phyloP scores from a whole-genome alignment of 1,284 basidiomycete species.

The Pterulicium gracile region DNA sequence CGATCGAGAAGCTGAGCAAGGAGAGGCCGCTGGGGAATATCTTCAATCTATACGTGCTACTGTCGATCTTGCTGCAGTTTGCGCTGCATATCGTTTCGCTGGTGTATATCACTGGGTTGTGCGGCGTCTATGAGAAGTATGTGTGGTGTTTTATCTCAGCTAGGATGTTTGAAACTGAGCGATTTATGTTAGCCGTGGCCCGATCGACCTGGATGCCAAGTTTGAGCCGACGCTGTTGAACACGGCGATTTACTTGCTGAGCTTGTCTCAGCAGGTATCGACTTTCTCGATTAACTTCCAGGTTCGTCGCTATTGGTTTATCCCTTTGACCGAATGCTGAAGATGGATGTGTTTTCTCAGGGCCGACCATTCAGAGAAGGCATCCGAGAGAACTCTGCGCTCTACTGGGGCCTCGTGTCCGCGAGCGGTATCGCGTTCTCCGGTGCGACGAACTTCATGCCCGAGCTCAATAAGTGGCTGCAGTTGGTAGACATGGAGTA shows the following conservation, averaged over 20 bases:
- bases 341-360: constrained; percentile 20
- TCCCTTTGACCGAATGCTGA: constrained; percentile 1
- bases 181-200: constrained; percentile 43
- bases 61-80: constrained; percentile 87
- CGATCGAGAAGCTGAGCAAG: constrained; percentile 83
- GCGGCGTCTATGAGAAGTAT: constrained; percentile 70
- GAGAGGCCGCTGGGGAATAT: constrained; percentile 91
- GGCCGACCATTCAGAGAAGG: constrained; percentile 95
- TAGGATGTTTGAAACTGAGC: constrained; percentile 9
- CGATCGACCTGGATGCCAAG: constrained; percentile 87
- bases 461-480: constrained; percentile 93
- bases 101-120: constrained; percentile 84
- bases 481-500: constrained; percentile 90
- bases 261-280: constrained; percentile 91
- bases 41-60: constrained; percentile 88
- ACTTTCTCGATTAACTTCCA: constrained; percentile 97
- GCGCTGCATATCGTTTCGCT: constrained; percentile 82
- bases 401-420: constrained; percentile 86
- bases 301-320: constrained; percentile 22
- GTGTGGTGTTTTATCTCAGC: constrained; percentile 18
- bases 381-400: constrained; percentile 82
- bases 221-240: constrained; percentile 90
- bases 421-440: constrained; percentile 84
- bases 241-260: constrained; percentile 89
- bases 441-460: constrained; percentile 89